A percentile compares a stretch with the other conserved stretches of the same genome.
These are phyloP conservation scores for Xylariaceae sp. DNA, from an alignment of 2,329 filamentous ascomycete genomes.

Conservation along the genomic window DNA sequence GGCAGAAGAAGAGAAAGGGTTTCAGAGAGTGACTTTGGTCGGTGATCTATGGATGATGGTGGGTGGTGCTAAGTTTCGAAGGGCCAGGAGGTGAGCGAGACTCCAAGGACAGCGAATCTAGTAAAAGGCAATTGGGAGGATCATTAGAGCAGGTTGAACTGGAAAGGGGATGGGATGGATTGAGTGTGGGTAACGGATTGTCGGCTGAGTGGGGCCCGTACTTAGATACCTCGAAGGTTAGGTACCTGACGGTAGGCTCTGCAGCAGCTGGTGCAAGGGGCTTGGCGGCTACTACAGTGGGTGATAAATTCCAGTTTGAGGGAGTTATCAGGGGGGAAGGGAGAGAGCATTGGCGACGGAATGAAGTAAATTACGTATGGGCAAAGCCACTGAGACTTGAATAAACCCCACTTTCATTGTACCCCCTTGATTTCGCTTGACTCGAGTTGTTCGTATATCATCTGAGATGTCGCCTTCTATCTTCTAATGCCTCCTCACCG, in stretches of 20 bases:
- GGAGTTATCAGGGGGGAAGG: too few species aligned
- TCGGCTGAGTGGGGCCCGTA: too few species aligned
- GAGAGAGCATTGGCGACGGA: conserved; percentile 2
- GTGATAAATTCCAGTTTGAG: conserved; percentile 17
- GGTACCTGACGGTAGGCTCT: too few species aligned
- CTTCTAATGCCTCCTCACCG: conserved; percentile 2
- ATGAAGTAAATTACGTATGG: conserved; percentile 17
- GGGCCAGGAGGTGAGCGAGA: too few species aligned
- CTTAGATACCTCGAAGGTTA: too few species aligned
- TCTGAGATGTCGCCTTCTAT: not conserved
- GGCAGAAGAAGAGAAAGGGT: conserved; percentile 24
- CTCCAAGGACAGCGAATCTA: too few species aligned
- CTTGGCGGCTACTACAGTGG: not conserved
- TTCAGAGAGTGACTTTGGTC: conserved; percentile 30
- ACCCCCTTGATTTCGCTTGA: not conserved
- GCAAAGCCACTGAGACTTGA: conserved; percentile 3
- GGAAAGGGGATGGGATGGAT: too few species aligned
- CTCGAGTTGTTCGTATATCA: not conserved
- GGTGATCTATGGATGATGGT: conserved; percentile 19
- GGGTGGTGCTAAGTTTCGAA: conserved; percentile 11
- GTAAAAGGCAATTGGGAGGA: too few species aligned
- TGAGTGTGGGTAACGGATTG: too few species aligned
- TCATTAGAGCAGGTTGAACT: too few species aligned
- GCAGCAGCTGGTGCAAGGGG: not conserved
- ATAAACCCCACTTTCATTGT: not conserved